These are phyloP conservation scores for Yamadazyma takamatsuzukensis DNA, from an alignment of 805 yeast genomes.

Conservation along the genomic window DNA sequence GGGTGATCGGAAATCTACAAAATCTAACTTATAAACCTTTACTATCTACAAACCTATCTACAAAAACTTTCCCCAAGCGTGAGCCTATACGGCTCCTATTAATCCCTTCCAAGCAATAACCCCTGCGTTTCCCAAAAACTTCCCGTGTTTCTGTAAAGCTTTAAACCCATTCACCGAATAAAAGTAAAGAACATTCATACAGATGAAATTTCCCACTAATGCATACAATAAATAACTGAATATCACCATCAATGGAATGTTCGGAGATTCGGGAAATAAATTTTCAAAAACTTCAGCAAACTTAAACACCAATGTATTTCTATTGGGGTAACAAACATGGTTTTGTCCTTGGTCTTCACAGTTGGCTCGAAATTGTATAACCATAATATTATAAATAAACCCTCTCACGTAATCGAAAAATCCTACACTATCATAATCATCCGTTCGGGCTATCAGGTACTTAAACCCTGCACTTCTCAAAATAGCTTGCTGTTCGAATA, in stretches of 20 bases:
- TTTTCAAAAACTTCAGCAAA: constrained; percentile 13
- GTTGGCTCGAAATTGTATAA: neutral
- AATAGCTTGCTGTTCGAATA: constrained; percentile 2
- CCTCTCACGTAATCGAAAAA: constrained; percentile 1
- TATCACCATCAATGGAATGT: constrained; percentile 5
- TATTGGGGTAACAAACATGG: constrained; percentile 6
- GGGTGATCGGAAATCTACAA: too few relatives aligned
- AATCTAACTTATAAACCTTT: too few relatives aligned
- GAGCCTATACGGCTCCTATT: too few relatives aligned
- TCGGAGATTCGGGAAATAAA: neutral
- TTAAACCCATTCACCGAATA: constrained; percentile 2
- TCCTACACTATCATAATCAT: neutral
- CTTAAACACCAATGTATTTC: constrained; percentile 15
- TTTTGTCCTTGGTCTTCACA: constrained; percentile 2
- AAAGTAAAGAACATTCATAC: constrained; percentile 15
- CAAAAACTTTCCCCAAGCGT: too few relatives aligned
- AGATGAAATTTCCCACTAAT: constrained; percentile 17
- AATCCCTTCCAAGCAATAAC: too few relatives aligned
- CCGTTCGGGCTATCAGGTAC: constrained; percentile 3
- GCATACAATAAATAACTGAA: constrained; percentile 18
- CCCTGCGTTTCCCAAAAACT: too few relatives aligned
- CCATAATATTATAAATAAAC: constrained; percentile 1
- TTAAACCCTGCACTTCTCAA: constrained; percentile 2
- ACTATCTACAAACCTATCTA: too few relatives aligned
- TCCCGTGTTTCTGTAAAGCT: neutral